Evolutionary conservation across 306 rosid genomes (phyloP), one percentile per base, ranked within the genome.

Genomic region (Rosa rugosa): DNA sequence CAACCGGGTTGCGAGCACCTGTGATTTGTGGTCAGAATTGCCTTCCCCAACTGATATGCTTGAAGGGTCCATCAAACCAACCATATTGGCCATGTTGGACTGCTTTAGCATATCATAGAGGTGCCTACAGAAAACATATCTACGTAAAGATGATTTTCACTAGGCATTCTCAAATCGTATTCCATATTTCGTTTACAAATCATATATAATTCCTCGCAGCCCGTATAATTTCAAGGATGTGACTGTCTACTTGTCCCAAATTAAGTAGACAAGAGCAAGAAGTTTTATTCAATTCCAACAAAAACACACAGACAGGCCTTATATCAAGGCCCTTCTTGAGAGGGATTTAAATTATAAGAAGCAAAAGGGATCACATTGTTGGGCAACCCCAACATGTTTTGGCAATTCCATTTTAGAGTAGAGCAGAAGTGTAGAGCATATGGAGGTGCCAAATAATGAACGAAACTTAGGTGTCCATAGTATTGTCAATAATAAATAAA

Each of bases 1-100:
- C 44, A 72, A 51, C 50, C 36, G 22, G 13, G 49, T 57, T 53
- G 76, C 65, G 5, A 72, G 64, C 47, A 72, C 47, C 44, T 38
- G 20, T 10, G 76, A 72, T n/a, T 53, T 72, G 31, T 34, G 64
- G 34, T 72, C 50, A 2, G 65, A 51, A 72, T 72, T 38, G 11
- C 66, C 76, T 11, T 20, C 65, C 49, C 65, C 65, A 53, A 36
- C 49, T 18, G 63, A 51, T 34, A 72, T 72, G 49, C 76, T 51
- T 53, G 65, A 72, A 17, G 65, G 76, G 65, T 51, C 65, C 25
- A 57, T 53, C 65, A 72, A 53, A 36, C 66, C 76, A 36, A 72
- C 76, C 76, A 72, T 20, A 53, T 72, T n/a, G 47, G 44, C 20
- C 49, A 72, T 51, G 65, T 53, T 72, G 16, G 36, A 34, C 53